Base-by-base conservation (phyloP, 176 grass and related monocot species). In the Oryza glumipatula region DNA sequence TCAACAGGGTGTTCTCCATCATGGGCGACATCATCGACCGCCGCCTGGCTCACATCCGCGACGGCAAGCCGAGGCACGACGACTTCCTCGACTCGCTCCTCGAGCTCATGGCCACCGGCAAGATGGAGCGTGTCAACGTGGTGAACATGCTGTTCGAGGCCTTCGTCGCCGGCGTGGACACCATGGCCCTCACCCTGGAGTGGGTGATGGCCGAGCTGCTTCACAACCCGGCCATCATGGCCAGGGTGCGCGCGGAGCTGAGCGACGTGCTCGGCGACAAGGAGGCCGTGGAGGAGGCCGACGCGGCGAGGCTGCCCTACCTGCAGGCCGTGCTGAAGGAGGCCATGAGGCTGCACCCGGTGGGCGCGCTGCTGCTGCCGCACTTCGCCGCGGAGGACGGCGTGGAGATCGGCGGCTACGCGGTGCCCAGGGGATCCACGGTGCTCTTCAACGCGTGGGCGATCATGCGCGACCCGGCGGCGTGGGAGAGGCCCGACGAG, bases 181-280 rank as follows among this genome's bases (percentile, higher is more conserved):
- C 85, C 19, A 67, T 77, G 9, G 51, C 74, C 1, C 1, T 77
- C 26, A 77, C 65, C 11, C 67, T 91, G 65, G 86, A 86, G 46
- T 94, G 86, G 83, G 79, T 76, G 16, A 94, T 90, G 88, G 70
- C 68, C 0, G 86, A 88, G 78, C 88, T 94, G 35, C 83, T 94
- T 3, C 79, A 49, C 1, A 80, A 94, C 45, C 86, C 88, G 0
- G 3, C 60, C 19, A 10, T 21, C 2, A 82, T 94, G 88, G 79
- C 52, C 3, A 91, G 77, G 65, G 78, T 48, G 26, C 79, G 80
- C 3, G 79, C 23, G 0, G 88, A 94, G 77, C 28, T 88, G 6
- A 0, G 33, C 3, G 33, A 35, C 30, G 14, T n/a, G 2, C 43
- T 94, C 1, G 83, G 78, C 1, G 0, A 12, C 11, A 82, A 84